Evolutionary conservation across 306 rosid genomes (phyloP), one percentile per base, ranked within the genome.

Genomic region (Dalbergia cochinchinensis): DNA sequence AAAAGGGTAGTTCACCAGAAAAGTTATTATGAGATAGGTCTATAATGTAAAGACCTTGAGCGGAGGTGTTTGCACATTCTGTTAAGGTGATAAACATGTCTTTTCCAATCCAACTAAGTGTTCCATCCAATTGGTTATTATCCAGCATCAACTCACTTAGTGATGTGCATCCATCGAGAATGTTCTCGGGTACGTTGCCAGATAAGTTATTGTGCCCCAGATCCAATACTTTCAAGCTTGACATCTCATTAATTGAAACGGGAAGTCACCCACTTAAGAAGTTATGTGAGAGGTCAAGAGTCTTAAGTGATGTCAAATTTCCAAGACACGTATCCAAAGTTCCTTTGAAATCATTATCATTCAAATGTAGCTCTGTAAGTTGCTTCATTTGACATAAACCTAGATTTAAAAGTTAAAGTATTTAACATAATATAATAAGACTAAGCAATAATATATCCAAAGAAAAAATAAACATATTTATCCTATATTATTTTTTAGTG

Each of bases 161-260:
- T 11, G 15, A 39, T 18, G 7, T 39, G 42, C 73, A 50, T 34
- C 59, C 58, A 0, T 54, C 18, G 6, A 54, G 18, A 7, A 78
- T 26, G 7, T 57, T 50, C 11, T 33, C 31, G 2, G 78, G 73
- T 2, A 74, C 0, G 4, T 71, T 34, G 0, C 86, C 79, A 6
- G 55, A 59, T 33, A 77, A 54, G 2, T 16, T 13, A 18, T 63
- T 82, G 11, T 6, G 0, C 0, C 64, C 18, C 9, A 82, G 3
- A 15, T 12, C 39, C 64, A 82, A 11, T 1, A 0, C 0, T 0
- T 0, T 0, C 35, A 73, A 16, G 13, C 3, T 22, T 31, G 55
- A 60, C 73, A 82, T 69, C 31, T 69, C 67, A 31, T 66, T 66
- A 65, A 83, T 72, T 67, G 86, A 83, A 20, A 66, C 9, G 0